phyloP scores from a whole-genome alignment of 164 flowering plant genomes.

The Umbellularia californica region DNA sequence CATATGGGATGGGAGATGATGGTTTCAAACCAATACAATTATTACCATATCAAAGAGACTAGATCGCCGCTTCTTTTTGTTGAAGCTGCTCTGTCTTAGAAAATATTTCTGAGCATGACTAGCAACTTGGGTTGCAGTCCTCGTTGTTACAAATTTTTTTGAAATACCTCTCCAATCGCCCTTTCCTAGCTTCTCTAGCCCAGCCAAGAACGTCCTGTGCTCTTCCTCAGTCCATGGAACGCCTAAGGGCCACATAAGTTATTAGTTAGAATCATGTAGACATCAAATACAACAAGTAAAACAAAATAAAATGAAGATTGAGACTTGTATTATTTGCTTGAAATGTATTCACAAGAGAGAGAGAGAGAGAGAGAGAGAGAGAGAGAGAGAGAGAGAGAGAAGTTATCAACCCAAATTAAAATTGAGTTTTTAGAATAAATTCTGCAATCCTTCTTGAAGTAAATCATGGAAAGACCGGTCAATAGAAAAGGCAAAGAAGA shows the following conservation, averaged over 20 bases:
- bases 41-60: constrained; percentile 85
- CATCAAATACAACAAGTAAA: neutral
- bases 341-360: neutral
- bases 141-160: constrained; percentile 60
- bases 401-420: neutral
- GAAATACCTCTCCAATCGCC: constrained; percentile 97
- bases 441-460: neutral
- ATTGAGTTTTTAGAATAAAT: neutral
- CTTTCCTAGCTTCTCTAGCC: constrained; percentile 76
- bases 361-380: neutral
- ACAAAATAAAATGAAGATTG: neutral
- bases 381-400: neutral
- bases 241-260: constrained; percentile 30
- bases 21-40: neutral
- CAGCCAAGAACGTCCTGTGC: constrained; percentile 58
- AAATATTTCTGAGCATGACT: constrained; percentile 94
- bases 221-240: constrained; percentile 90
- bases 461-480: neutral
- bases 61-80: constrained; percentile 67
- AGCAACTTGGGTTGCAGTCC: constrained; percentile 89
- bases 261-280: neutral
- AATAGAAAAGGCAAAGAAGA: neutral
- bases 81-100: constrained; percentile 44
- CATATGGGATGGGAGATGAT: neutral
- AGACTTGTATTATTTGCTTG: neutral